Evolutionary conservation across 805 yeast species (phyloP).

Genomic region (Sugiyamaella marilandica): DNA sequence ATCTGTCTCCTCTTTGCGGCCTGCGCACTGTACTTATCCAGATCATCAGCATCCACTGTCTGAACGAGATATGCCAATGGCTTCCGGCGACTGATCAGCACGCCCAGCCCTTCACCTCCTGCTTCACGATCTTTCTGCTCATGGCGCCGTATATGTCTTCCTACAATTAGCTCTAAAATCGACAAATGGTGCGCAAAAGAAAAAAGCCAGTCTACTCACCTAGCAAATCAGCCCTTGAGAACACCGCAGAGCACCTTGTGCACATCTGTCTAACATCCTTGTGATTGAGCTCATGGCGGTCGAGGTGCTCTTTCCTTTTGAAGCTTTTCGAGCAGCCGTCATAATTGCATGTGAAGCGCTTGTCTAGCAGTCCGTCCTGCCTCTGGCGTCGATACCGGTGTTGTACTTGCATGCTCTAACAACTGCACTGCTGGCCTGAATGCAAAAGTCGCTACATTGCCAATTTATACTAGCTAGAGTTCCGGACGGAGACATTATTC

Average conservation of each 20-base stretch:
- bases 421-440: too few species aligned
- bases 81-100: neutral
- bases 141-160: neutral
- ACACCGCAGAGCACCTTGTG: neutral
- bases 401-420: neutral
- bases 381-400: neutral
- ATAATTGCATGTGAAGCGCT: neutral
- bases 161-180: neutral
- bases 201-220: neutral
- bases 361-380: neutral
- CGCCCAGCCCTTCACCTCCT: neutral
- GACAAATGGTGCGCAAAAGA: neutral
- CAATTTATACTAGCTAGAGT: too few species aligned
- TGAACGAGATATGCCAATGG: neutral
- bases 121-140: conserved; percentile 1
- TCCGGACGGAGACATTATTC: neutral
- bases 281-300: neutral
- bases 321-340: neutral
- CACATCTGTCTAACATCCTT: neutral
- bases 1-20: neutral
- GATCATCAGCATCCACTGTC: conserved; percentile 1
- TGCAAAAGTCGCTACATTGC: too few species aligned
- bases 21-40: neutral
- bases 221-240: neutral
- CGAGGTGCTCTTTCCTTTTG: neutral